These are phyloP conservation scores for Collybia mongolica DNA, from an alignment of 768 basidiomycete species.

Conservation along the genomic window DNA sequence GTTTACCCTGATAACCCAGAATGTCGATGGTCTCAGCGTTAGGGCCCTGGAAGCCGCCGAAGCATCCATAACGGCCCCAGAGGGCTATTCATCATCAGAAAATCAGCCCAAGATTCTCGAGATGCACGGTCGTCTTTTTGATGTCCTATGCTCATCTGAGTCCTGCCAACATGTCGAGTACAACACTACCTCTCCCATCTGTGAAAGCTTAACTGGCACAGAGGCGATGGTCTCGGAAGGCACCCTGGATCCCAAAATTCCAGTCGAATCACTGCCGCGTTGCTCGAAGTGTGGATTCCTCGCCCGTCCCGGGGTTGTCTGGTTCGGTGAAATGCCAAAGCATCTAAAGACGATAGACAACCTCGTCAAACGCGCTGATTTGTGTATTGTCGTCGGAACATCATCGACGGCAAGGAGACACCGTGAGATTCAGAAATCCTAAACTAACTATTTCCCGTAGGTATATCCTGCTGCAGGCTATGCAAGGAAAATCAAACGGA, in stretches of 20 bases:
- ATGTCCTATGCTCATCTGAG: constrained; percentile 45
- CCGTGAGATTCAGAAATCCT: neutral
- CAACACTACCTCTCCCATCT: constrained; percentile 43
- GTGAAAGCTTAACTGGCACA: constrained; percentile 41
- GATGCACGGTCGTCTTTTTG: constrained; percentile 63
- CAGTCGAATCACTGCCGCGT: constrained; percentile 36
- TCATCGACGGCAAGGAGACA: constrained; percentile 42
- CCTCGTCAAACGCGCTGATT: constrained; percentile 43
- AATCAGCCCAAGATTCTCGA: constrained; percentile 39
- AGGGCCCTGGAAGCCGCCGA: constrained; percentile 32
- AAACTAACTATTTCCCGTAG: constrained; percentile 17
- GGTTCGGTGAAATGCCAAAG: constrained; percentile 51
- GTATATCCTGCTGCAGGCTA: constrained; percentile 44
- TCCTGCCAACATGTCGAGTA: constrained; percentile 38
- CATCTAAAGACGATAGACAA: constrained; percentile 37
- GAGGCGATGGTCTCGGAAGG: constrained; percentile 34
- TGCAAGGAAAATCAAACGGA: constrained; percentile 26
- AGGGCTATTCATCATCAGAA: neutral
- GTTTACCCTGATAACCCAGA: constrained; percentile 58
- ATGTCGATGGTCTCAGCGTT: constrained; percentile 55
- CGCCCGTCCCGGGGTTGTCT: constrained; percentile 53
- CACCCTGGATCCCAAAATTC: constrained; percentile 35
- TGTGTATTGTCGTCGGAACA: constrained; percentile 56
- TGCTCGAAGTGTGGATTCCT: constrained; percentile 43
- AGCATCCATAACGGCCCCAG: neutral